Evolutionary conservation across 192 early-diverging fungal species (phyloP), one percentile per base, ranked within the genome.

Genomic region (Spizellomyces sp.): DNA sequence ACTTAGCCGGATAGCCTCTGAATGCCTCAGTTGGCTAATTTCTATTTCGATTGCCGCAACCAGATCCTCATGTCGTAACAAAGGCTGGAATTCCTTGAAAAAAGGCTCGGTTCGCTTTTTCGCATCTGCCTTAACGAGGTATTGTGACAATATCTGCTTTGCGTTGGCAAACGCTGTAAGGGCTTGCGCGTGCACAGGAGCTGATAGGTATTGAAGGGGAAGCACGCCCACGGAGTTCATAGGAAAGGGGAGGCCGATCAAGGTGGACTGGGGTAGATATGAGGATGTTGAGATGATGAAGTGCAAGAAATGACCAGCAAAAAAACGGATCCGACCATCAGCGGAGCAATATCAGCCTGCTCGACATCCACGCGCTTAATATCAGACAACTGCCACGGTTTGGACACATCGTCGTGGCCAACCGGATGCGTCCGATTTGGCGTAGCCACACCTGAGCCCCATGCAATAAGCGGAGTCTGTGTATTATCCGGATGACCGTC

Each of bases 401-500:
- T 75, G 2, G 94, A 93, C 66, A 91, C 85, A 4, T 78, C 90
- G 54, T 93, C 90, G 77, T 95, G 92, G 7, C 91, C 92, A n/a
- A 81, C 75, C 6, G 76, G 75, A 52, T 86, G 74, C 19, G 43
- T 52, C n/a, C 77, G 67, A 44, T 84, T 75, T 9, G 93, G 91
- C 57, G 79, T 76, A 8, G 86, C 80, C n/a, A 96, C 81, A 15
- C 96, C 96, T 17, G 95, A 92, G 45, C 96, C 96, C 95, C 96
- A 98, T 15, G 89, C 93, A 71, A 98, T 89, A 45, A 98, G 80
- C 6, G 96, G 96, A 10, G 96, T 98, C 59, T 91, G 84, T 6
- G 96, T 98, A 77, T 95, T 95, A 74, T 96, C 93, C 6, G 95
- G 94, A 76, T 98, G 90, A 46, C 96, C 96, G 73, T 98, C 96